These are phyloP conservation scores for Aspergillus versicolor DNA, from an alignment of 2,329 filamentous ascomycete genomes.

Conservation along the genomic window DNA sequence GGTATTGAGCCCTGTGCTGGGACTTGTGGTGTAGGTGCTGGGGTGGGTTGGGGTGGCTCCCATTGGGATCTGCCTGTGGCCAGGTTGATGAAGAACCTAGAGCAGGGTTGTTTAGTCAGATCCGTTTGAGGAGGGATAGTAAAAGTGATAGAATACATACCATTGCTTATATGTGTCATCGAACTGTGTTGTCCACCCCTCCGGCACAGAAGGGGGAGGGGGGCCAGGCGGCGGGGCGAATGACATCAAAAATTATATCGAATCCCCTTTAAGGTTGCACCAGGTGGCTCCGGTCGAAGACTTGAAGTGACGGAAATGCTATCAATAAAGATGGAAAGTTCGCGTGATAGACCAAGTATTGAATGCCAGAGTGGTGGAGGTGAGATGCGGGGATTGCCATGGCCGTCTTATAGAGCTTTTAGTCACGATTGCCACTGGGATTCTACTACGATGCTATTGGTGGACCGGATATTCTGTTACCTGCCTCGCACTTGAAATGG, in stretches of 20 bases:
- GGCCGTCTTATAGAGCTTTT: neutral
- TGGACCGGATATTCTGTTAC: neutral
- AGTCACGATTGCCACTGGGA: neutral
- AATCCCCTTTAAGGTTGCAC: neutral
- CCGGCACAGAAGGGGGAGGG: constrained; percentile 63
- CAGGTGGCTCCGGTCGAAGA: neutral
- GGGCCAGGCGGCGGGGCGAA: constrained; percentile 48
- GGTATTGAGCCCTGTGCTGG: neutral
- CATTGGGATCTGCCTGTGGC: constrained; percentile 87
- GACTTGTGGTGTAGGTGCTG: neutral
- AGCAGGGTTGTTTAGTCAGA: constrained; percentile 19
- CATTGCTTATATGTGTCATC: constrained; percentile 88
- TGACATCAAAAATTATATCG: constrained; percentile 26
- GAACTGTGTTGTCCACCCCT: constrained; percentile 83
- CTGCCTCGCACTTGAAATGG: too few relatives aligned
- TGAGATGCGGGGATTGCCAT: neutral
- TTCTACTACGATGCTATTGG: neutral
- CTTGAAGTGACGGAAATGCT: neutral
- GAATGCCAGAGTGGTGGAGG: neutral
- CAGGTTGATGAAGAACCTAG: constrained; percentile 86
- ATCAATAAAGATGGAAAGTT: too few relatives aligned
- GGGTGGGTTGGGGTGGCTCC: constrained; percentile 69
- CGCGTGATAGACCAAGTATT: neutral
- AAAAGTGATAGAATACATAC: constrained; percentile 40
- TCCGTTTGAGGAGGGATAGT: neutral